Evolutionary conservation across 495 filamentous ascomycete species (phyloP).

Genomic region (Lophiotrema nucula): DNA sequence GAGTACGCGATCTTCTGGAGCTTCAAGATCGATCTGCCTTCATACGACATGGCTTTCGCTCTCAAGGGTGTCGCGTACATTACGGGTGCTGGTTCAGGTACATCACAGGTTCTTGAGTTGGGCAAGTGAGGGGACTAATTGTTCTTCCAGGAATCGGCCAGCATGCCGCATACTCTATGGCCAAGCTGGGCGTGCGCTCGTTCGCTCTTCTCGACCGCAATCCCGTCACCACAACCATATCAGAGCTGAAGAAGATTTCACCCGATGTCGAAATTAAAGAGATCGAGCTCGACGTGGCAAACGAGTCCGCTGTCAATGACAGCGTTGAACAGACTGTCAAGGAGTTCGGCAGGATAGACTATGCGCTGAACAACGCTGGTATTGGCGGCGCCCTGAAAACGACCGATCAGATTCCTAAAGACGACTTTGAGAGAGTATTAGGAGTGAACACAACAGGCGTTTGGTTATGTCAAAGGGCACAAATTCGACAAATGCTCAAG

Average conservation of each 20-base stretch:
- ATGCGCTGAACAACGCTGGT: constrained; percentile 38
- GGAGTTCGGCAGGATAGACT: constrained; percentile 36
- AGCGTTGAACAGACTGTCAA: constrained; percentile 38
- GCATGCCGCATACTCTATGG: constrained; percentile 41
- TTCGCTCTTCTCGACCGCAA: constrained; percentile 43
- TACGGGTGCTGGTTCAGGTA: constrained; percentile 45
- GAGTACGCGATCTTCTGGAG: too few relatives aligned
- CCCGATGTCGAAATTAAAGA: constrained; percentile 37
- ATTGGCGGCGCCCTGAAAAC: constrained; percentile 30
- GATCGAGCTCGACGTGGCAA: constrained; percentile 39
- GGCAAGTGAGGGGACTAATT: not conserved
- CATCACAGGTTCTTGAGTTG: not conserved
- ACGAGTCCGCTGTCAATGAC: constrained; percentile 34
- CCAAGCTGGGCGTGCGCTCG: constrained; percentile 39
- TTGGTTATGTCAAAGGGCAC: constrained; percentile 48
- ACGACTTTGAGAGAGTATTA: constrained; percentile 47
- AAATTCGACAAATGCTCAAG: constrained; percentile 52
- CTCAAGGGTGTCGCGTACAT: constrained; percentile 44
- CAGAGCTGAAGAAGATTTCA: constrained; percentile 33
- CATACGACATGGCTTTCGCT: constrained; percentile 33
- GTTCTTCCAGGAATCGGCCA: constrained; percentile 40
- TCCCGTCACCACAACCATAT: constrained; percentile 30
- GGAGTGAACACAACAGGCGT: constrained; percentile 51
- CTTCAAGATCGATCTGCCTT: too few relatives aligned
- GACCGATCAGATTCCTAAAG: constrained; percentile 40